phyloP scores from a whole-genome alignment of 2,329 filamentous ascomycete genomes.

The Neonectria hederae region DNA sequence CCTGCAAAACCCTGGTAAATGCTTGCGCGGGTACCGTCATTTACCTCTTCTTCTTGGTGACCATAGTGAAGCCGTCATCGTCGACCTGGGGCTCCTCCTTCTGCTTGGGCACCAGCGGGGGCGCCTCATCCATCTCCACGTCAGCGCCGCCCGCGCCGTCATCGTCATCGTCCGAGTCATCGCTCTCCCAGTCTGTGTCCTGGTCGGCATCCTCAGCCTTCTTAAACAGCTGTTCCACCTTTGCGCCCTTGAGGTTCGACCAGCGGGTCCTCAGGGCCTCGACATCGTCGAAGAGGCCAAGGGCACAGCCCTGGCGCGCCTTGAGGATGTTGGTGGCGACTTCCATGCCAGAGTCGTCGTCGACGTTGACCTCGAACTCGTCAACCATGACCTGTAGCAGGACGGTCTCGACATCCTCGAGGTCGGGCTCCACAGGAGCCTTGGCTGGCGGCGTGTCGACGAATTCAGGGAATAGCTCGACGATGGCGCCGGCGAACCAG shows the following conservation, averaged over 20 bases:
- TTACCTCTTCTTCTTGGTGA: conserved; percentile 73
- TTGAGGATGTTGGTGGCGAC: conserved; percentile 78
- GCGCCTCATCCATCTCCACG: conserved; percentile 76
- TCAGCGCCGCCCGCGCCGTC: conserved; percentile 66
- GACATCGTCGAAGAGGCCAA: conserved; percentile 73
- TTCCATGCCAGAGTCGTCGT: conserved; percentile 84
- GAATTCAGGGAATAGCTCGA: conserved; percentile 81
- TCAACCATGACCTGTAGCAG: conserved; percentile 92
- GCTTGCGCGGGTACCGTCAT: conserved; percentile 34
- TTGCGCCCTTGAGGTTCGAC: conserved; percentile 68
- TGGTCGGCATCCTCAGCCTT: conserved; percentile 64
- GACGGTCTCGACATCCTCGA: conserved; percentile 83
- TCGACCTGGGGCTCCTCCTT: conserved; percentile 77
- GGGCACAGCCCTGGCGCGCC: conserved; percentile 70
- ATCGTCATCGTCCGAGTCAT: conserved; percentile 67
- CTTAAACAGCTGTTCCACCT: conserved; percentile 63
- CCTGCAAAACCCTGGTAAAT: neutral
- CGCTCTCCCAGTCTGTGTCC: conserved; percentile 70
- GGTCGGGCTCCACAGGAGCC: conserved; percentile 66
- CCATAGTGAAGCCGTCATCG: conserved; percentile 83
- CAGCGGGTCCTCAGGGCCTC: conserved; percentile 71
- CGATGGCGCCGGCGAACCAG: conserved; percentile 91
- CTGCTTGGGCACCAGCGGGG: conserved; percentile 69
- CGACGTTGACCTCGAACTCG: conserved; percentile 92
- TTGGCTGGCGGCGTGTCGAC: conserved; percentile 48